phyloP scores from a whole-genome alignment of 1,284 basidiomycete genomes.

The Flammula alnicola region DNA sequence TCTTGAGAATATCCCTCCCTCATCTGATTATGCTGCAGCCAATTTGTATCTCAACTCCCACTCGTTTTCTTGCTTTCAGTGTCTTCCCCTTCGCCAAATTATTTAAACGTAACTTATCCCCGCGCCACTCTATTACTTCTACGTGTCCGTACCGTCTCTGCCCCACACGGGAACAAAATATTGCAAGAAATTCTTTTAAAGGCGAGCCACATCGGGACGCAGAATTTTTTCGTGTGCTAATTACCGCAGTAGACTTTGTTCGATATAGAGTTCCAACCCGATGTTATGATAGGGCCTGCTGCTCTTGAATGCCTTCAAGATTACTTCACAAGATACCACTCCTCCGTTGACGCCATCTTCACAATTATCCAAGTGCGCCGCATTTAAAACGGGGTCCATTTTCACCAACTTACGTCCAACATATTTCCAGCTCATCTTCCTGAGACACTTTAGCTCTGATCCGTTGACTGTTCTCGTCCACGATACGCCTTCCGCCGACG shows the following conservation, averaged over 20 bases:
- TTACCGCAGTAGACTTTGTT: constrained; percentile 61
- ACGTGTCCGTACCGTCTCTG: constrained; percentile 52
- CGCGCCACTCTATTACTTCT: constrained; percentile 61
- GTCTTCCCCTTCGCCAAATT: constrained; percentile 61
- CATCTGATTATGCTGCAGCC: constrained; percentile 30
- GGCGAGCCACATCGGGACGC: constrained; percentile 37
- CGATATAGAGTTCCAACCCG: constrained; percentile 58
- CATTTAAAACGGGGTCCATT: too few species aligned
- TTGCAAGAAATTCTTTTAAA: constrained; percentile 56
- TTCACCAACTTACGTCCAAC: constrained; percentile 4
- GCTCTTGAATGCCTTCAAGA: constrained; percentile 58
- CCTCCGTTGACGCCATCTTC: constrained; percentile 58
- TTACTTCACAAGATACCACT: constrained; percentile 55
- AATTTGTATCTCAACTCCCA: constrained; percentile 53
- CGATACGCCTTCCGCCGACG: constrained; percentile 31
- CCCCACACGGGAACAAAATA: constrained; percentile 50
- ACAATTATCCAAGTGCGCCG: constrained; percentile 61
- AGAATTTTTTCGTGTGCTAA: too few species aligned
- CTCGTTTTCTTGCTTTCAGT: constrained; percentile 64
- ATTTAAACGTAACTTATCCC: constrained; percentile 60
- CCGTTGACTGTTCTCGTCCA: constrained; percentile 53
- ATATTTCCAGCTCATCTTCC: constrained; percentile 52
- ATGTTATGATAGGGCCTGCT: constrained; percentile 64
- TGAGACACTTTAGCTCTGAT: constrained; percentile 69
- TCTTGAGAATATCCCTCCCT: background rate